Conservation (phyloP, 2,329 filamentous ascomycete species). For the Nemania abortiva region DNA sequence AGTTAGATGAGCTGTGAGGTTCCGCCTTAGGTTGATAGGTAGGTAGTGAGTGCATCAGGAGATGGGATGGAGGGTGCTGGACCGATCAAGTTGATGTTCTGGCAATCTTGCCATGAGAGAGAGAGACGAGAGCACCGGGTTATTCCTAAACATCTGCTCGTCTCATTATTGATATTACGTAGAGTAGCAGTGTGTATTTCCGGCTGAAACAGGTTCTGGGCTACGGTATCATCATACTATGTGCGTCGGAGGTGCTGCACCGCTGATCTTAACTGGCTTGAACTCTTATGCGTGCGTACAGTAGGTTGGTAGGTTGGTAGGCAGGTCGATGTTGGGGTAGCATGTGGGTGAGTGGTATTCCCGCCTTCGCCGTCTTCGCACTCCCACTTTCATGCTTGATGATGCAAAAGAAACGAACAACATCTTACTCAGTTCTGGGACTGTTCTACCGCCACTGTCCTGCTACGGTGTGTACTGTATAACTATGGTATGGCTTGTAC, state of each 20-base stretch:
- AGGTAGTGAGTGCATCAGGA: not conserved
- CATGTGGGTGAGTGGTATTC: conserved; percentile 34
- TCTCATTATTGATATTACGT: conserved; percentile 16
- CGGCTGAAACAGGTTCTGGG: conserved; percentile 38
- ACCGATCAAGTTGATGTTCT: conserved; percentile 4
- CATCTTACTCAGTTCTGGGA: not conserved
- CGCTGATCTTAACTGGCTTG: conserved; percentile 38
- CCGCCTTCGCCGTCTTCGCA: conserved; percentile 25
- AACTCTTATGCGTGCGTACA: conserved; percentile 22
- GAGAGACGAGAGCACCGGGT: too few relatives aligned
- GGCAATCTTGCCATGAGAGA: conserved; percentile 15
- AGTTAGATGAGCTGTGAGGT: not conserved
- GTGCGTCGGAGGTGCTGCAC: conserved; percentile 33
- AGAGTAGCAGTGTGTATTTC: conserved; percentile 13
- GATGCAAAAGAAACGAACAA: conserved; percentile 23
- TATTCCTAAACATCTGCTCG: conserved; percentile 5
- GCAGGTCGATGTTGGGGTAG: conserved; percentile 28
- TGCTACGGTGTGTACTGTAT: not conserved
- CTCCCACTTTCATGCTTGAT: conserved; percentile 27
- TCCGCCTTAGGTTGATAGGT: not conserved
- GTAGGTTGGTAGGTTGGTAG: conserved; percentile 3
- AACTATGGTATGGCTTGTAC: not conserved
- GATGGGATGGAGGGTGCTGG: conserved; percentile 6
- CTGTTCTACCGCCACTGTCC: conserved; percentile 5
- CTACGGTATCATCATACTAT: conserved; percentile 26